Base-by-base conservation (phyloP, 306 rosid genomes). In the Benincasa hispida region DNA sequence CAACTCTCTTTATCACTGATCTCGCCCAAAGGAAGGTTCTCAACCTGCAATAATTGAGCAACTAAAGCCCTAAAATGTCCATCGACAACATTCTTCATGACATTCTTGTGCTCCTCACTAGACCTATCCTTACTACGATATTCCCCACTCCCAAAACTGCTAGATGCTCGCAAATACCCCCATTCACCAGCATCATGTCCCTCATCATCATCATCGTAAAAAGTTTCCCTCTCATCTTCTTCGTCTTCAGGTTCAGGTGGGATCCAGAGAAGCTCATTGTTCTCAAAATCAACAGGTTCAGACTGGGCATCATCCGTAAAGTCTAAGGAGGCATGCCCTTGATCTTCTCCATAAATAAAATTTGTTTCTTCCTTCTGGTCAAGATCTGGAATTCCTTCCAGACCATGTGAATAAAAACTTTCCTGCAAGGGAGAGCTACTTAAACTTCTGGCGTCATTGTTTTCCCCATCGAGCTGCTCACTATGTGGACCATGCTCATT, bases 231-330 rank as follows among this genome's bases (percentile, higher is more conserved):
- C 61, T 92, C 99, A 82, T 95, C 98, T 76, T 92, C 98, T 84
- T 86, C 97, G 27, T 95, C 92, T 86, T 95, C 98, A 5, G 99
- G 99, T 76, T 90, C 96, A 63, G 99, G 97, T 54, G 99, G 99
- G 72, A 92, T 88, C 99, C 99, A 95, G 72, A 95, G 91, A 85
- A 90, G 92, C 63, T 90, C 98, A 74, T 90, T 90, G 80, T 87
- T 95, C 81, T 92, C 98, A 78, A 95, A 92, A 88, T 95, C 97
- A 76, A 92, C 93, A 79, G 98, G 93, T 83, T 95, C 98, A 75
- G 84, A 58, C 74, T 87, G 87, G 65, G 82, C 87, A 68, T 83
- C 89, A 77, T 77, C 86, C 3, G 87, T 86, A 75, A 82, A 86
- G 74, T 80, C 90, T 56, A 89, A 72, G 2, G 96, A 86, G 41